phyloP scores from a whole-genome alignment of 768 basidiomycete species.

The Naganishia vishniacii region DNA sequence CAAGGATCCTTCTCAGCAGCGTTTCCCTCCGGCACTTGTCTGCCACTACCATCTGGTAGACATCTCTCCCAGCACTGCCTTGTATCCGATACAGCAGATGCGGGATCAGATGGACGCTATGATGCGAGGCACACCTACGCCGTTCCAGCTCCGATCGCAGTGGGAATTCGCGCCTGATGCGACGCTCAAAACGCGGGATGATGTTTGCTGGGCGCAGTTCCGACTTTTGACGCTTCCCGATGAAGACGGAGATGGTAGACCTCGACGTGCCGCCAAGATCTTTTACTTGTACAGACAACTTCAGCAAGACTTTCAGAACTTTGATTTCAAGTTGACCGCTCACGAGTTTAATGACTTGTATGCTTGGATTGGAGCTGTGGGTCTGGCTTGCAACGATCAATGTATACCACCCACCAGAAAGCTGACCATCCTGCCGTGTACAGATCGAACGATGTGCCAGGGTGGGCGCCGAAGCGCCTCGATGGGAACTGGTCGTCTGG shows the following conservation, averaged over 20 bases:
- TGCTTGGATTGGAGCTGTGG: background rate
- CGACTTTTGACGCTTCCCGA: background rate
- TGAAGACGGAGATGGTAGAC: background rate
- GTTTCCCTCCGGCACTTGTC: background rate
- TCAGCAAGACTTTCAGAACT: background rate
- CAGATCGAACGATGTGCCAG: background rate
- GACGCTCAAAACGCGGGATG: background rate
- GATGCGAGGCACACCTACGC: background rate
- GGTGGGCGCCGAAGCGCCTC: background rate
- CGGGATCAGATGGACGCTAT: background rate
- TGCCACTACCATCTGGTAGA: background rate
- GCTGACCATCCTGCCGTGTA: background rate
- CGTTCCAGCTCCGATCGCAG: background rate
- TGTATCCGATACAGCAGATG: background rate
- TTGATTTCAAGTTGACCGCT: background rate
- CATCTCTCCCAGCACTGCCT: background rate
- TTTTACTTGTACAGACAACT: background rate
- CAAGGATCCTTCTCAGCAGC: background rate
- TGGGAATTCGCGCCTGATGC: background rate
- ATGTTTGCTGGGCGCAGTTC: background rate
- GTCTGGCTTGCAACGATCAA: background rate
- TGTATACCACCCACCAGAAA: background rate
- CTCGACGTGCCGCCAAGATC: background rate
- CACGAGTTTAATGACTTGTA: background rate
- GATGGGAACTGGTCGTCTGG: background rate